These are phyloP conservation scores for Candida chauliodis DNA, from an alignment of 805 yeast genomes.

Conservation along the genomic window DNA sequence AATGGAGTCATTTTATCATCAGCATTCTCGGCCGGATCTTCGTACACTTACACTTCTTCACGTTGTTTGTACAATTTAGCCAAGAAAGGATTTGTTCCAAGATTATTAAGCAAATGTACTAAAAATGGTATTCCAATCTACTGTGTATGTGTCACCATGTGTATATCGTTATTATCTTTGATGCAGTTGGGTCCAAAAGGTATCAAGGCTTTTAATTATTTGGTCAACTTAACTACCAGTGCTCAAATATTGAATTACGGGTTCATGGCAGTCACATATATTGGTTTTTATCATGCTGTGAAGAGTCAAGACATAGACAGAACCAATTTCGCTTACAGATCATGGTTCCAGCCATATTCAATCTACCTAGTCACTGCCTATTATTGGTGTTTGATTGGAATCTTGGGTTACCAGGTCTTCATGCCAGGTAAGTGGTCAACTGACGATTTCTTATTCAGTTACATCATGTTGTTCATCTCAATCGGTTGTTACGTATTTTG, in stretches of 20 bases:
- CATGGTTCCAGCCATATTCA: constrained; percentile 23
- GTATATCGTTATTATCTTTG: constrained; percentile 24
- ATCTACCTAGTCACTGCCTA: constrained; percentile 17
- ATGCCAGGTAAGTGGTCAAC: constrained; percentile 48
- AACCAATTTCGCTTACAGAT: constrained; percentile 15
- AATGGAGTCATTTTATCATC: constrained; percentile 31
- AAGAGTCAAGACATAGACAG: constrained; percentile 34
- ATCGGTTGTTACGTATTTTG: constrained; percentile 23
- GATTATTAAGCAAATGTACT: constrained; percentile 29
- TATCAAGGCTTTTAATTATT: constrained; percentile 32
- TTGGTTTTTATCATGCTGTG: constrained; percentile 35
- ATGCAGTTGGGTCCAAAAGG: constrained; percentile 27
- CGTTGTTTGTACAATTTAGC: constrained; percentile 33
- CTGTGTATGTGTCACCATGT: constrained; percentile 20
- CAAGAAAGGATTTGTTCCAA: constrained; percentile 34
- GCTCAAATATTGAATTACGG: constrained; percentile 46
- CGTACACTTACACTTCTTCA: constrained; percentile 32
- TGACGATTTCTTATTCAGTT: constrained; percentile 61
- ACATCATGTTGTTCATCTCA: constrained; percentile 55
- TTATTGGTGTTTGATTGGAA: constrained; percentile 46
- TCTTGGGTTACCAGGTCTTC: constrained; percentile 68
- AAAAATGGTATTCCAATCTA: constrained; percentile 32
- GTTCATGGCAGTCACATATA: constrained; percentile 41
- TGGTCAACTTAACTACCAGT: constrained; percentile 34
- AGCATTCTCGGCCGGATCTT: constrained; percentile 38